These are phyloP conservation scores for Mucor indicus DNA, from an alignment of 371 early-diverging fungal genomes.

Conservation along the genomic window DNA sequence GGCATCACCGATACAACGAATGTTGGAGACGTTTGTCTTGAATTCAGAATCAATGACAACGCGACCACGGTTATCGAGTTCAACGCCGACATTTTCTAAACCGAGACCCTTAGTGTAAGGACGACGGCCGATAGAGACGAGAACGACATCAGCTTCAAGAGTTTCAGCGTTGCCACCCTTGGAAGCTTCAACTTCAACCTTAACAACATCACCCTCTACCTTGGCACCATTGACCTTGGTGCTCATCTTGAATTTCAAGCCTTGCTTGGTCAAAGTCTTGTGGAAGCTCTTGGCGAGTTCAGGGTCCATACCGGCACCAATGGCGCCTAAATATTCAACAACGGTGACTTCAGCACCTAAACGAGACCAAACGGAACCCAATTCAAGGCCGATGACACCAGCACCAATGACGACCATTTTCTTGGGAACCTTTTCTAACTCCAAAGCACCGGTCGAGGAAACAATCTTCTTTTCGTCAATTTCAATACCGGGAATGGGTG, in stretches of 20 bases:
- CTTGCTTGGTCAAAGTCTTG: slow-evolving; percentile 89
- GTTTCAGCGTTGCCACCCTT: slow-evolving; percentile 78
- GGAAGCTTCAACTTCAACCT: slow-evolving; percentile 88
- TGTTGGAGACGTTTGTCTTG: slow-evolving; percentile 84
- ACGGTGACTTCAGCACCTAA: slow-evolving; percentile 94
- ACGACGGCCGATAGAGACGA: slow-evolving; percentile 93
- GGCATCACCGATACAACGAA: slow-evolving; percentile 96
- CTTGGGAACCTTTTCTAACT: slow-evolving; percentile 90
- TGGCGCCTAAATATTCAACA: slow-evolving; percentile 90
- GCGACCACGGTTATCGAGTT: slow-evolving; percentile 85
- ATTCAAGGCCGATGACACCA: slow-evolving; percentile 97
- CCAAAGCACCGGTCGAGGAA: slow-evolving; percentile 95
- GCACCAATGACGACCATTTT: slow-evolving; percentile 98
- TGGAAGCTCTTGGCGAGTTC: slow-evolving; percentile 94
- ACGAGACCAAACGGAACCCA: slow-evolving; percentile 97
- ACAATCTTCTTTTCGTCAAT: slow-evolving; percentile 95
- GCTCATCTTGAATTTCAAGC: slow-evolving; percentile 95
- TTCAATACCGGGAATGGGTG: slow-evolving; percentile 90
- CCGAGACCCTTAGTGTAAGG: slow-evolving; percentile 93
- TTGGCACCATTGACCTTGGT: slow-evolving; percentile 92
- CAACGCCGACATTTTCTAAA: slow-evolving; percentile 86
- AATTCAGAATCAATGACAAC: slow-evolving; percentile 84
- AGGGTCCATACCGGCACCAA: slow-evolving; percentile 97
- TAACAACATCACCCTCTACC: slow-evolving; percentile 79
- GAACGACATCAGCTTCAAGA: slow-evolving; percentile 87